Base-by-base conservation (phyloP, 2,329 filamentous ascomycete genomes). In the Paecilomyces dactylethromorphus region DNA sequence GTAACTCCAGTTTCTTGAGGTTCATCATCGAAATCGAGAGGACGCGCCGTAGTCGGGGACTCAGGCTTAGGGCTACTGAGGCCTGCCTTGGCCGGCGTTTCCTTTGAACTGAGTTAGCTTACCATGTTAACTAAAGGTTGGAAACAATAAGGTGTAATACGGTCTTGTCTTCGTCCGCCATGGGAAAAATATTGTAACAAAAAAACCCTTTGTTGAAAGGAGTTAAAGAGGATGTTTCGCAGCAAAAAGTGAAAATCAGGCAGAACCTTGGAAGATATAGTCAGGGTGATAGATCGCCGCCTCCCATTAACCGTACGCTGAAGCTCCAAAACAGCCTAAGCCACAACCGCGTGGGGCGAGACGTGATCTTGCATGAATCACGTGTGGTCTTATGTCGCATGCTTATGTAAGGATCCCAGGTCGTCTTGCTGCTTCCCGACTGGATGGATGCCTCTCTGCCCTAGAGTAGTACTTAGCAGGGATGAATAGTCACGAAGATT, bases 21-120 rank as follows among this genome's bases (percentile, higher is more conserved):
- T 63, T 84, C 82, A 68, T 84, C 82, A 65, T 84, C 82, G 62
- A 84, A 84, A 64, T 84, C 82, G 56, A 84, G 72, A 56, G 81
- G 79, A 35, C 80, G 80, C 57, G 82, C 82, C 35, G 82, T 84
- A 6, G 82, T 84, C 13, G 81, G 80, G 18, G 80, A 82, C 66
- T 82, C 80, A 21, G 79, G 75, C 56, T 73, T 74, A 61, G 71
- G 68, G 64, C 66, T 71, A 58, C 62, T 70, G n/a, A 66, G 65
- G 12, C 62, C 67, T 59, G 65, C 66, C 65, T 76, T 78, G 61
- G 66, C 67, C 64, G 75, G 69, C 68, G 70, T 65, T 64, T 71
- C 66, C 69, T 69, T 60, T 59, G 56, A 56, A 59, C 56, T 54
- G 63, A 59, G 62, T 69, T 55, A 69, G 68, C 59, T 54, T 60